Base-by-base conservation (phyloP, 2,329 filamentous ascomycete genomes). In the Pseudogymnoascus sp. region DNA sequence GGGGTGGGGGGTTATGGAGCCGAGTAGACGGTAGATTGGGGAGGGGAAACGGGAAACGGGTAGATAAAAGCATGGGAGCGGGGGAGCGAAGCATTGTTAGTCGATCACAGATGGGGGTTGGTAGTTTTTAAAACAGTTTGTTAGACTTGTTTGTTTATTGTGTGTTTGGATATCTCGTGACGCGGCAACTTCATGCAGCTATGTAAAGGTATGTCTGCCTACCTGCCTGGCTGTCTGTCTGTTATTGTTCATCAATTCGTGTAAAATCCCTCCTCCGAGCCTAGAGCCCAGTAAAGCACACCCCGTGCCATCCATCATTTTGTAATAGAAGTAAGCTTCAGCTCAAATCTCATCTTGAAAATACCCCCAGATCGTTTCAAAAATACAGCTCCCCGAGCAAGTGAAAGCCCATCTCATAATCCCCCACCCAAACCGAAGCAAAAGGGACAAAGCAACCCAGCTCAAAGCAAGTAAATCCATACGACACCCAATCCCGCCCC, bases 1-100 rank as follows among this genome's bases (percentile, higher is more conserved):
- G 39, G 65, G 66, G 5, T 73, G 71, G 71, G 68, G 69, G 61
- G 65, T 66, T 21, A 63, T 72, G 62, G 69, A 68, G 35, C 71
- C 71, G 1, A 44, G 41, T 3, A 41, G 38, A 15, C 38, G 38
- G 9, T 41, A 21, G 15, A 7, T 4, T 17, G 38, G 17, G 17
- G 2, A 21, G 2, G 21, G 21, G 21, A 21, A 21, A 21, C 21
- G 3, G 21, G 21, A 21, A 2, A 21, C 21, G 9, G 41, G 41
- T 44, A 44, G 41, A 27, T 44, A 44, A 44, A 44, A 44, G 41
- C 9, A 1, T 2, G 10, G 4, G 38, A 8, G 15, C 4, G 9
- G 4, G 29, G 3, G 2, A 17, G 17, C n/a, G 38, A 21, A 12
- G 41, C 3, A 44, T 44, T 44, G 39, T 42, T 42, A 42, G 7